phyloP scores from a whole-genome alignment of 352 stramenopile species.

The Phytophthora parvispora region DNA sequence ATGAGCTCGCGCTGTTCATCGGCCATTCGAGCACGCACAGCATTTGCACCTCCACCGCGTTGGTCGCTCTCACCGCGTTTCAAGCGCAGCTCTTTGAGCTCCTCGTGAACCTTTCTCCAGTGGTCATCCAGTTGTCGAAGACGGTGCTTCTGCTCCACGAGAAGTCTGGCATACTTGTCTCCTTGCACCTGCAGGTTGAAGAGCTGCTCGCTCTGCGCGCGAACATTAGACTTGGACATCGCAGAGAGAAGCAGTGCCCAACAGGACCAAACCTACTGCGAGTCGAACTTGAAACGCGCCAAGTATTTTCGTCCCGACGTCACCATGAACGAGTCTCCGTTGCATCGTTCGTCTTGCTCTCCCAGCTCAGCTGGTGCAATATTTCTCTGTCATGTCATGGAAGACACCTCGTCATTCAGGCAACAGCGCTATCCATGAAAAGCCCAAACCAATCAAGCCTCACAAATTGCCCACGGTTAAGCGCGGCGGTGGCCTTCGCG shows the following conservation, averaged over 20 bases:
- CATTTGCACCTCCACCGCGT: constrained; percentile 74
- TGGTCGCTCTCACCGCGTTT: constrained; percentile 81
- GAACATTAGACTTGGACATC: constrained; percentile 76
- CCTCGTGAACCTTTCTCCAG: constrained; percentile 73
- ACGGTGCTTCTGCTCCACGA: constrained; percentile 80
- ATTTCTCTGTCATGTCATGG: constrained; percentile 21
- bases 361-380: background rate
- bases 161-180: constrained; percentile 80
- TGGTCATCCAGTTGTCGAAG: constrained; percentile 74
- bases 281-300: constrained; percentile 25
- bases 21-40: constrained; percentile 73
- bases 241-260: background rate
- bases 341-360: background rate
- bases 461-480: constrained; percentile 32
- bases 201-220: constrained; percentile 80
- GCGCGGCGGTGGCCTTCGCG: constrained; percentile 52
- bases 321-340: no score
- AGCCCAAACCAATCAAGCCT: constrained; percentile 11
- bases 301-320: constrained; percentile 40
- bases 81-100: constrained; percentile 73
- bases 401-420: constrained; percentile 20
- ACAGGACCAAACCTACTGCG: constrained; percentile 1
- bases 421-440: constrained; percentile 14
- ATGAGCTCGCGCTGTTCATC: constrained; percentile 82
- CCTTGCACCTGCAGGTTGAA: constrained; percentile 87